Percentiles rank a stretch among this genome's conserved stretches.
Evolutionary conservation across 495 filamentous ascomycete species (phyloP).

Genomic region (Podospora fimiseda): DNA sequence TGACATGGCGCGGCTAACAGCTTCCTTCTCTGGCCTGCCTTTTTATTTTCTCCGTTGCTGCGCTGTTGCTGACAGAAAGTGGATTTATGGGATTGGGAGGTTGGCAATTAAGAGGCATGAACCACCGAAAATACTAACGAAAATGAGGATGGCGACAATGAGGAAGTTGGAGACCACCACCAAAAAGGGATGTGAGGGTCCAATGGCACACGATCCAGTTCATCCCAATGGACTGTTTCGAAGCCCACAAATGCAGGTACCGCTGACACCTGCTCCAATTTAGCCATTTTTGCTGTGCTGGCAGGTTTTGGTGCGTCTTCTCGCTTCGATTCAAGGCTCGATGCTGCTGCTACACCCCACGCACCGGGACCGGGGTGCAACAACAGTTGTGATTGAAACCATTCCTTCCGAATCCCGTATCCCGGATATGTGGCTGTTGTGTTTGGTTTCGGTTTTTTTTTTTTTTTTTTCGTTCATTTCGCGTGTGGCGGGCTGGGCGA

Average conservation of each 20-base stretch:
- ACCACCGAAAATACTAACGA: neutral
- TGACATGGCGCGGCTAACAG: neutral
- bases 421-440: neutral
- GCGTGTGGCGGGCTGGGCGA: neutral
- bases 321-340: neutral
- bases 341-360: slow-evolving; percentile 3
- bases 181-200: no score
- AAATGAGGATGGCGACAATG: neutral
- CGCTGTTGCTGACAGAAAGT: neutral
- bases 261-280: neutral
- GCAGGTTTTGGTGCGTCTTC: neutral
- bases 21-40: slow-evolving; percentile 2
- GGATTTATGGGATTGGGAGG: no score
- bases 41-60: neutral
- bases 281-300: neutral
- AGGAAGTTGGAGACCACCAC: no score
- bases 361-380: neutral
- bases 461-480: neutral
- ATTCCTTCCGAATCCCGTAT: neutral
- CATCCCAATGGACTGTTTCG: slow-evolving; percentile 4
- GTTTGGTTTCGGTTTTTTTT: neutral
- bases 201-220: neutral
- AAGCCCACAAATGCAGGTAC: neutral
- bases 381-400: neutral
- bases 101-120: no score